These are phyloP conservation scores for Hysterium pulicare DNA, from an alignment of 2,329 filamentous ascomycete species.

Conservation along the genomic window DNA sequence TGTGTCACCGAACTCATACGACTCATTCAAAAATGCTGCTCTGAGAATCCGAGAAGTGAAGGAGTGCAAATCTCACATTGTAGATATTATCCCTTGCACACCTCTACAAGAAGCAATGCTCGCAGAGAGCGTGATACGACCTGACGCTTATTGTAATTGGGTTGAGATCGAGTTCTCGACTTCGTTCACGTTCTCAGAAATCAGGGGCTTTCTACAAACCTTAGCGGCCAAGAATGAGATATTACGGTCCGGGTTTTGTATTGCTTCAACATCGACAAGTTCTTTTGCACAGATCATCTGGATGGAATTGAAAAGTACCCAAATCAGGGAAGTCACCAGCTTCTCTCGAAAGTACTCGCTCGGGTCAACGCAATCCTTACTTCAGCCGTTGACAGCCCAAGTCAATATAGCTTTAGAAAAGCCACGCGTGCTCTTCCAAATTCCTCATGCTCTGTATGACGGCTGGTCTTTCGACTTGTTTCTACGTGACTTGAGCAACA, in stretches of 20 bases:
- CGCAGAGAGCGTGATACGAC: slow-evolving; percentile 62
- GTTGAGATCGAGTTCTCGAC: slow-evolving; percentile 60
- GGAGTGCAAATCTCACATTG: background rate
- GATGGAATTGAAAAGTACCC: slow-evolving; percentile 44
- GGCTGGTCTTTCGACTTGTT: slow-evolving; percentile 88
- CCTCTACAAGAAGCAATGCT: slow-evolving; percentile 78
- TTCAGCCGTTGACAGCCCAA: slow-evolving; percentile 63
- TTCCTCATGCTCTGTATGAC: slow-evolving; percentile 86
- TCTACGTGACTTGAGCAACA: slow-evolving; percentile 59
- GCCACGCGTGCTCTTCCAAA: slow-evolving; percentile 45
- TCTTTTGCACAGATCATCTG: slow-evolving; percentile 64
- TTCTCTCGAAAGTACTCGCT: slow-evolving; percentile 41
- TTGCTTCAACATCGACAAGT: slow-evolving; percentile 39
- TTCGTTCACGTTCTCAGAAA: slow-evolving; percentile 24
- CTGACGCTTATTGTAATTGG: slow-evolving; percentile 72
- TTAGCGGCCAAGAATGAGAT: slow-evolving; percentile 55
- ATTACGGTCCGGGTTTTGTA: slow-evolving; percentile 69
- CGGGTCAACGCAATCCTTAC: slow-evolving; percentile 38
- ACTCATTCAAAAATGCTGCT: slow-evolving; percentile 3
- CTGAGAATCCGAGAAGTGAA: slow-evolving; percentile 12
- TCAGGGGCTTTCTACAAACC: slow-evolving; percentile 36
- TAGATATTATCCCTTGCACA: slow-evolving; percentile 59
- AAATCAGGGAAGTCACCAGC: slow-evolving; percentile 43
- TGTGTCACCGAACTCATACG: background rate
- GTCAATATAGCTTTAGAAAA: slow-evolving; percentile 34